Evolutionary conservation across 2,329 filamentous ascomycete species (phyloP).

Genomic region (Fusarium brevicatenulatum): DNA sequence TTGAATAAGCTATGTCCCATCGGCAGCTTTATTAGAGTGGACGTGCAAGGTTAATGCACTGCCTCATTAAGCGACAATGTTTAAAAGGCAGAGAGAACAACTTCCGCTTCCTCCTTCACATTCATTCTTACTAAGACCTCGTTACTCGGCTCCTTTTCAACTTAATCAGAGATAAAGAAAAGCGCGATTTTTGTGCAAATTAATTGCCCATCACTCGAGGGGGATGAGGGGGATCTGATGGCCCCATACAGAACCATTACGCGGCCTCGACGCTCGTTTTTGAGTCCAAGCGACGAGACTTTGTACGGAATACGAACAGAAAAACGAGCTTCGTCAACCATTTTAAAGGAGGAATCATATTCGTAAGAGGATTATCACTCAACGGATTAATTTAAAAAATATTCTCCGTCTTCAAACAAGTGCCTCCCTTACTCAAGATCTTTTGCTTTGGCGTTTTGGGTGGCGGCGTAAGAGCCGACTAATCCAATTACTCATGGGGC

Average conservation of each 20-base stretch:
- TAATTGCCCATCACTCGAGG: slow-evolving; percentile 6
- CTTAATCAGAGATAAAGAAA: neutral
- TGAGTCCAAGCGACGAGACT: slow-evolving; percentile 14
- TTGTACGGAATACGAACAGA: slow-evolving; percentile 6
- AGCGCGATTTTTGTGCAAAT: slow-evolving; percentile 10
- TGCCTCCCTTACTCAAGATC: neutral
- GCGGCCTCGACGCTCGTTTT: slow-evolving; percentile 26
- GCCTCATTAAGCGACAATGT: slow-evolving; percentile 11
- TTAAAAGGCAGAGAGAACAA: slow-evolving; percentile 9
- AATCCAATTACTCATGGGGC: slow-evolving; percentile 44
- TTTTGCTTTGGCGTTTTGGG: slow-evolving; percentile 1
- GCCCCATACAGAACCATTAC: slow-evolving; percentile 29
- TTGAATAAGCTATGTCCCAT: neutral
- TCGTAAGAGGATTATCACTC: neutral
- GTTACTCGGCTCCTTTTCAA: neutral
- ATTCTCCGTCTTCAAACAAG: neutral
- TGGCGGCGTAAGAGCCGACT: slow-evolving; percentile 42
- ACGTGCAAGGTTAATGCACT: slow-evolving; percentile 17
- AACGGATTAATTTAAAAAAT: neutral
- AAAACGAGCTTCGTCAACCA: neutral
- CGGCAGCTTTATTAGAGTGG: neutral
- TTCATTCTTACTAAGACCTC: neutral
- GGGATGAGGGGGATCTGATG: slow-evolving; percentile 7
- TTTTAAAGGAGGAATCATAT: neutral
- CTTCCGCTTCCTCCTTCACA: neutral